Percentiles rank a stretch among this genome's conserved stretches.
Evolutionary conservation across 2,329 filamentous ascomycete species (phyloP).

Genomic region (Aureobasidium subglaciale): DNA sequence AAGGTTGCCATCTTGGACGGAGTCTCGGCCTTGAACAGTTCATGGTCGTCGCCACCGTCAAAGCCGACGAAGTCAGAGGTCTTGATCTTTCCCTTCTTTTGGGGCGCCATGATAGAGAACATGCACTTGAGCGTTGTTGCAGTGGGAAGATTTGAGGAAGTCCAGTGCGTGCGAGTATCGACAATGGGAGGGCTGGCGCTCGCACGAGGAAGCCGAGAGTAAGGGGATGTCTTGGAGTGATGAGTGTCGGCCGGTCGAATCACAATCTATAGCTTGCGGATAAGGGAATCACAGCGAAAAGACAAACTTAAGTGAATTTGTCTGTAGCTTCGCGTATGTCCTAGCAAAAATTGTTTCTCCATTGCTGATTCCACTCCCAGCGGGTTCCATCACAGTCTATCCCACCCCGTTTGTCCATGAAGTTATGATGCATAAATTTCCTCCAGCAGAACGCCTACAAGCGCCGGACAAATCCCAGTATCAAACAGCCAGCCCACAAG

Average conservation of each 20-base stretch:
- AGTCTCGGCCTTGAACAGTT: background rate
- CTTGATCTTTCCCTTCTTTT: no score
- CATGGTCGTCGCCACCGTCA: no score
- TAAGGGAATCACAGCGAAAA: background rate
- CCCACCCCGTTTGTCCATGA: conserved; percentile 1
- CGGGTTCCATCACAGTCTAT: conserved; percentile 3
- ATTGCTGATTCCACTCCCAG: background rate
- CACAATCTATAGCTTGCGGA: background rate
- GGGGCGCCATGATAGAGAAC: no score
- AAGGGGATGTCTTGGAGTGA: no score
- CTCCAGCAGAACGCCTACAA: conserved; percentile 1
- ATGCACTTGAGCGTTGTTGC: no score
- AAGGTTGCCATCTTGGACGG: background rate
- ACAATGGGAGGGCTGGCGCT: no score
- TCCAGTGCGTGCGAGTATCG: no score
- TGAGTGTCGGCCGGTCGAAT: no score
- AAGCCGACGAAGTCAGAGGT: no score
- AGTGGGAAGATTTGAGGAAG: no score
- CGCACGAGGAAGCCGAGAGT: no score
- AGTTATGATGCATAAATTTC: background rate
- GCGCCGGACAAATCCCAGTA: conserved; percentile 1
- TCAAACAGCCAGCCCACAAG: background rate
- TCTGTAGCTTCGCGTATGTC: background rate
- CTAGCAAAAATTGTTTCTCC: background rate
- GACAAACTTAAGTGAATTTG: background rate